These are phyloP conservation scores for Infundibulicybe gibba DNA, from an alignment of 768 basidiomycete species.

Conservation along the genomic window DNA sequence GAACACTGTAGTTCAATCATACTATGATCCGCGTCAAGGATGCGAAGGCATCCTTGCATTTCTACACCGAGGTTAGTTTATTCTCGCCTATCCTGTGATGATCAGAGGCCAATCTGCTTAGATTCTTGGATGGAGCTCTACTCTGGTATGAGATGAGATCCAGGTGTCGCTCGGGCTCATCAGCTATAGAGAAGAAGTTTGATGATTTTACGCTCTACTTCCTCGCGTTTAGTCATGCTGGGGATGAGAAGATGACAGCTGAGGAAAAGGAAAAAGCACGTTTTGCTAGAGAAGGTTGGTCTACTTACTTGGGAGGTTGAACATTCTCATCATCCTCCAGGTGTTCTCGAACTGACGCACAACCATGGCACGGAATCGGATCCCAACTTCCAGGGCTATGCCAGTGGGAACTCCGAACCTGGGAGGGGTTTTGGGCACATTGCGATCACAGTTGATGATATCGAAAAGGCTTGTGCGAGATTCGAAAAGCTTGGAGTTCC, in stretches of 20 bases:
- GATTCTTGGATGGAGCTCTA: conserved; percentile 75
- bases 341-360: conserved; percentile 80
- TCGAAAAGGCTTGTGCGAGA: conserved; percentile 78
- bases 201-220: conserved; percentile 78
- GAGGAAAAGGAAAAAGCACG: conserved; percentile 50
- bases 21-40: conserved; percentile 90
- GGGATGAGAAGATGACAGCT: conserved; percentile 34
- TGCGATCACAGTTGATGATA: conserved; percentile 78
- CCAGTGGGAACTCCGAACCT: conserved; percentile 82
- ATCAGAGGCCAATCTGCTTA: conserved; percentile 13
- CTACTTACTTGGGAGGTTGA: neutral
- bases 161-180: neutral
- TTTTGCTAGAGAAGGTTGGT: conserved; percentile 65
- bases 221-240: conserved; percentile 72
- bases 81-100: neutral
- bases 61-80: conserved; percentile 41
- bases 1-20: conserved; percentile 63
- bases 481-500: conserved; percentile 77
- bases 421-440: conserved; percentile 86
- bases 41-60: conserved; percentile 73
- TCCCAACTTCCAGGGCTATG: conserved; percentile 75
- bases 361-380: conserved; percentile 91
- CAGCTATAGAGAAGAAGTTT: conserved; percentile 44
- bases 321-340: conserved; percentile 26
- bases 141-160: conserved; percentile 32